Evolutionary conservation across 305 asterid genomes (phyloP), one percentile per base, ranked within the genome.

Genomic region (Monarda citriodora): DNA sequence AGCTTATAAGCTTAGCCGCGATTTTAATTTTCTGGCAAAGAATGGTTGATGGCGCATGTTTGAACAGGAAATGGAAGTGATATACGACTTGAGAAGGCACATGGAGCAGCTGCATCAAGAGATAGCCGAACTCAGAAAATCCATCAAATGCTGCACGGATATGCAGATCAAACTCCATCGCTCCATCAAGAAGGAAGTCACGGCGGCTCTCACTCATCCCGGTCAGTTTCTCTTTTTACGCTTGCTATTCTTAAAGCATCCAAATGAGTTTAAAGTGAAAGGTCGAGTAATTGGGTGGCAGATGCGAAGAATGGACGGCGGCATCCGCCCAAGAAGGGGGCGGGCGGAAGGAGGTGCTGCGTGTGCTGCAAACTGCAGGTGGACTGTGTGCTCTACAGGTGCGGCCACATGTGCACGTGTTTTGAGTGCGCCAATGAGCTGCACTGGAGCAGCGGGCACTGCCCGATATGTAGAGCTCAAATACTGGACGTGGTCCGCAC

Each of bases 381-480:
- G 42, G 94, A 89, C 68, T 77, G 89, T 66, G 80, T 92, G 61
- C 73, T 92, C 17, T 92, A 89, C 82, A 89, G 91, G 79, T 92
- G 97, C 68, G 98, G 98, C 44, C 98, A 92, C 72, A 89, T 92
- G 89, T 92, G 98, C 82, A 87, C 94, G 60, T 92, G 97, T 65
- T 85, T 79, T 76, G 77, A 77, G 63, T 92, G 96, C 65, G 95
- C 89, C 55, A 85, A 78, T 51, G 89, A 83, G 70, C 77, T 92
- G 77, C 95, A 79, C 42, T 76, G 82, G 79, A 70, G 82, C 38
- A 79, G 79, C 20, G 86, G 95, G 40, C 83, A 75, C 62, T 92
- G 98, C 64, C 98, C 97, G 0, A 72, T 92, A 26, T 92, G 97
- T 57, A 77, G 74, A 63, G 87, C 89, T 47, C 89, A 89, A 25